A percentile compares a stretch with the other conserved stretches of the same genome.
phyloP scores from a whole-genome alignment of 768 basidiomycete genomes.

The Boletus subcaerulescens region DNA sequence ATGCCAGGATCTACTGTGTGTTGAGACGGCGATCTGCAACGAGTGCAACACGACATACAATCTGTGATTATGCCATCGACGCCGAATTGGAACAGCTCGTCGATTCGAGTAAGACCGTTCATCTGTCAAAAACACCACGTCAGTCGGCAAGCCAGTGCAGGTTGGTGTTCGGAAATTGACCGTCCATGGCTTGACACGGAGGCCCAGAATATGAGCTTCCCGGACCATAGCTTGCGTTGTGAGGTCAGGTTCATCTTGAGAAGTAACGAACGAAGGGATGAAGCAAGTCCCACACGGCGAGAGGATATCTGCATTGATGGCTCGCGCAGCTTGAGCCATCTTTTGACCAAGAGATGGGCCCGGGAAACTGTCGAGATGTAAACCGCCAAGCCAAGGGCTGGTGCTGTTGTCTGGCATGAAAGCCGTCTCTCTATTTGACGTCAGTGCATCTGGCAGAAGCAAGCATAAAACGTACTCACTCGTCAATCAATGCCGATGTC shows the following conservation, averaged over 20 bases:
- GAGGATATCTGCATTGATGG: slow-evolving; percentile 61
- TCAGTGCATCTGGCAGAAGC: background rate
- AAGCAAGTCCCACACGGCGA: slow-evolving; percentile 52
- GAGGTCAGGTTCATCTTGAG: slow-evolving; percentile 49
- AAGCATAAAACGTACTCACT: slow-evolving; percentile 38
- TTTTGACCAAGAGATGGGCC: slow-evolving; percentile 56
- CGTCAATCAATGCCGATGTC: slow-evolving; percentile 64
- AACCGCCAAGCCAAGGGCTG: slow-evolving; percentile 69
- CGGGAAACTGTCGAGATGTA: slow-evolving; percentile 59
- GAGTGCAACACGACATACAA: slow-evolving; percentile 34
- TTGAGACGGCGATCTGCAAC: background rate
- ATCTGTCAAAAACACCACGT: slow-evolving; percentile 39
- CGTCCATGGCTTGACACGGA: slow-evolving; percentile 73
- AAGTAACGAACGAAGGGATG: slow-evolving; percentile 43
- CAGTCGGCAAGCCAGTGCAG: background rate
- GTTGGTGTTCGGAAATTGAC: slow-evolving; percentile 35
- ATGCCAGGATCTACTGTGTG: slow-evolving; percentile 46
- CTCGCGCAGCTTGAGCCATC: slow-evolving; percentile 66
- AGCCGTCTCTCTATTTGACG: slow-evolving; percentile 36
- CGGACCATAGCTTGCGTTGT: slow-evolving; percentile 68
- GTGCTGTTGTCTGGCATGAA: slow-evolving; percentile 40
- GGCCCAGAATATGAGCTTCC: slow-evolving; percentile 58
- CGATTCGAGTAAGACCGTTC: slow-evolving; percentile 56
- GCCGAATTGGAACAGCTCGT: slow-evolving; percentile 57
- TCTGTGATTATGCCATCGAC: slow-evolving; percentile 81